A percentile compares a stretch with the other conserved stretches of the same genome.
phyloP scores from a whole-genome alignment of 495 filamentous ascomycete genomes.

The Podospora bellae-mahoneyi region DNA sequence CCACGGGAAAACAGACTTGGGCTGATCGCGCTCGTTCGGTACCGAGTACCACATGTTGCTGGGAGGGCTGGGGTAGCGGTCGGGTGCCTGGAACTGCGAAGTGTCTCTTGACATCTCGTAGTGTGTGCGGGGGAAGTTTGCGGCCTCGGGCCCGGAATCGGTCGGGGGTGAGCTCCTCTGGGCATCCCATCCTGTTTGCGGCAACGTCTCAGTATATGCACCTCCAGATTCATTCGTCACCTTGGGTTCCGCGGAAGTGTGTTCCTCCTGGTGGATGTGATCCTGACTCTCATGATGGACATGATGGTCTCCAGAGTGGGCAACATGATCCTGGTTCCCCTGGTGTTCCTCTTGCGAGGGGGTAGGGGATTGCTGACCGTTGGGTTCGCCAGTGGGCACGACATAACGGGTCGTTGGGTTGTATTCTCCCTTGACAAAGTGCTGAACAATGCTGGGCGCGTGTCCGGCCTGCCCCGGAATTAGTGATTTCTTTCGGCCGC shows the following conservation, averaged over 20 bases:
- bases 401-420: conserved; percentile 38
- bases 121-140: conserved; percentile 64
- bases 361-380: conserved; percentile 33
- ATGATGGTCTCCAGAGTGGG: conserved; percentile 21
- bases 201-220: background rate
- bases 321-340: conserved; percentile 3
- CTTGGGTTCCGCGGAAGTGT: background rate
- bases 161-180: conserved; percentile 65
- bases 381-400: conserved; percentile 31
- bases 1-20: conserved; percentile 81
- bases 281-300: conserved; percentile 20
- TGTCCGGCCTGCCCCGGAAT: conserved; percentile 6
- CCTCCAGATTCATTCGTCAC: background rate
- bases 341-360: conserved; percentile 21
- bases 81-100: conserved; percentile 68
- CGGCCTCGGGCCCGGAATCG: conserved; percentile 72
- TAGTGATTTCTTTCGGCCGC: conserved; percentile 13
- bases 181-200: conserved; percentile 38
- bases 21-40: conserved; percentile 58
- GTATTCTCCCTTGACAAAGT: conserved; percentile 53
- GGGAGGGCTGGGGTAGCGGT: conserved; percentile 74
- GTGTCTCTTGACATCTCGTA: conserved; percentile 75
- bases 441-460: conserved; percentile 45
- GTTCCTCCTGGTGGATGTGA: conserved; percentile 7
- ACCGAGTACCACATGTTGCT: conserved; percentile 81